A percentile compares a stretch with the other conserved stretches of the same genome.
These are phyloP conservation scores for Rubia occidens DNA, from an alignment of 305 asterid genomes.

Conservation along the genomic window DNA sequence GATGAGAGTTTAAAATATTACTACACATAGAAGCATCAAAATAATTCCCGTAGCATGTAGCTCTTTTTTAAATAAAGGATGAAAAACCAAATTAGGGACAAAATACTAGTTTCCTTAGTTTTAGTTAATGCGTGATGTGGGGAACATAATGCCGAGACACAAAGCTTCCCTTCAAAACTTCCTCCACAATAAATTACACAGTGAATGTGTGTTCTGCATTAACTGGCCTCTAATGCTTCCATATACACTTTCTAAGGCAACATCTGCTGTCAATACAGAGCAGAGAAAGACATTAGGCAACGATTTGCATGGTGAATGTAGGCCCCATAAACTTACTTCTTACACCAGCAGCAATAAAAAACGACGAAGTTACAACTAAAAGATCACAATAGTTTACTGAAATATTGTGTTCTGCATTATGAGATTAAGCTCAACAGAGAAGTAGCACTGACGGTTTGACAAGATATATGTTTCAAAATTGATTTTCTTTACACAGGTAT, in stretches of 20 bases:
- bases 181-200: neutral
- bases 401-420: neutral
- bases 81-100: neutral
- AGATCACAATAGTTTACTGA: too few species aligned
- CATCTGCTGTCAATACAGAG: neutral
- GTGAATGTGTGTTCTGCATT: too few species aligned
- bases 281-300: neutral
- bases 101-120: neutral
- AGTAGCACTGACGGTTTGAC: neutral
- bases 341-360: neutral
- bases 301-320: neutral
- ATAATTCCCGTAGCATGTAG: neutral
- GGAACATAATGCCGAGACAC: neutral
- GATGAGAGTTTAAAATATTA: conserved; percentile 9
- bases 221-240: too few species aligned
- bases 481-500: conserved; percentile 1
- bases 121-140: neutral
- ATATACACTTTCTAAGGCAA: neutral
- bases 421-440: neutral
- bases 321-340: neutral
- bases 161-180: neutral
- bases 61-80: neutral
- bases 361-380: neutral
- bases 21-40: conserved; percentile 6
- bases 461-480: neutral